Base-by-base conservation (phyloP, 495 filamentous ascomycete species). In the Daldinia concentrica region DNA sequence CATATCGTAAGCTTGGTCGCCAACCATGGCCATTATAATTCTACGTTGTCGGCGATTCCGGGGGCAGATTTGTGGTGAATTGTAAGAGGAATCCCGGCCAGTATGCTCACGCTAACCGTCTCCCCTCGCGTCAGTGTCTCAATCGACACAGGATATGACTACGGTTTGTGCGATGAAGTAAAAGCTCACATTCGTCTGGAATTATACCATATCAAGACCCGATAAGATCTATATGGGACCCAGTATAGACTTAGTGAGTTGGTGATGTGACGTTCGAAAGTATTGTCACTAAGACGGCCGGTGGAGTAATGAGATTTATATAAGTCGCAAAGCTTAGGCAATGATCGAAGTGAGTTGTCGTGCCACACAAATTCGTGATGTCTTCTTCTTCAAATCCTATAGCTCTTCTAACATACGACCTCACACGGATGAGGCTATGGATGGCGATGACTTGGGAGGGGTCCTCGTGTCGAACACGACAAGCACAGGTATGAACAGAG, bases 1-100 rank as follows among this genome's bases (percentile, higher is more conserved):
- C 74, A 78, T 76, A 58, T 45, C 74, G 67, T 77, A 79, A n/a
- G 69, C 51, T 27, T 77, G 76, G 54, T 77, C 72, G 26, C 70
- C 62, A 52, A 73, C 64, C 58, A 76, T 71, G 37, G 74, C 62
- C 78, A 78, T 79, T 45, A 62, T 76, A 43, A 41, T 30, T 56
- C 64, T 54, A 24, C 37, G 26, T 64, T 36, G 48, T 32, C 43
- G 65, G 24, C 19, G 45, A 29, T 56, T 37, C 59, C 64, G 34
- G 36, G n/a, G n/a, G 22, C 7, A 24, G 37, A n/a, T 4, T 68
- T 58, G 68, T 60, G 58, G 50, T 59, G 72, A 36, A 56, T 56
- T 56, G 57, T 61, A 60, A 6, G 36, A 68, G 54, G 41, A 43
- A 66, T 48, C 59, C 66, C 65, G 52, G 52, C 29, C 27, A 14